phyloP scores from a whole-genome alignment of 805 yeast species.

The Saccharomycopsis olivae region DNA sequence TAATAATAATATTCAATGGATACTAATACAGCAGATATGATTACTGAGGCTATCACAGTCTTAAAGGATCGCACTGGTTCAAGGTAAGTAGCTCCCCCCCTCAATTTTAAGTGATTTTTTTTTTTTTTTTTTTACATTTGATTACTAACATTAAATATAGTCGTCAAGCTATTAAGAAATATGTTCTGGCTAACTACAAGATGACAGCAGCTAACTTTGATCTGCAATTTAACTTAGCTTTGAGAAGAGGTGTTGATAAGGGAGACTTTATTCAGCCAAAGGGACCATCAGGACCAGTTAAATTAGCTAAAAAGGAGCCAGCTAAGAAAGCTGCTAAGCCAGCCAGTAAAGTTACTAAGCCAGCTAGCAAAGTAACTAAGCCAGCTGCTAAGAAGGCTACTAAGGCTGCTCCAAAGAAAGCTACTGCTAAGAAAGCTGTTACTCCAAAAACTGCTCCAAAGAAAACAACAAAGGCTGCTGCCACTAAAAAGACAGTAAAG shows the following conservation, averaged over 20 bases:
- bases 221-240: conserved; percentile 62
- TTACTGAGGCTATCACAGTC: conserved; percentile 49
- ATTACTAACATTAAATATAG: conserved; percentile 22
- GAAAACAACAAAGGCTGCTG: conserved; percentile 16
- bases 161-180: conserved; percentile 84
- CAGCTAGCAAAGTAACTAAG: conserved; percentile 17
- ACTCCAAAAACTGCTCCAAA: conserved; percentile 19
- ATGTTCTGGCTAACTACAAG: conserved; percentile 53
- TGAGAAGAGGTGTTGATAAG: conserved; percentile 70
- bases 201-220: conserved; percentile 59
- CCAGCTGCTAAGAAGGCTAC: conserved; percentile 21
- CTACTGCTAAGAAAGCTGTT: conserved; percentile 10
- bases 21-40: conserved; percentile 20
- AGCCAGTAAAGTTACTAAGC: conserved; percentile 21
- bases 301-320: conserved; percentile 33
- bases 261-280: conserved; percentile 77
- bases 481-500: background rate
- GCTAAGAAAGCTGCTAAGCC: conserved; percentile 27
- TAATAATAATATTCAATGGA: background rate
- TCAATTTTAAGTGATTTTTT: conserved; percentile 23
- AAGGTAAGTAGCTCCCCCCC: conserved; percentile 41
- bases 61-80: conserved; percentile 78
- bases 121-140: background rate
- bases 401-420: conserved; percentile 20
- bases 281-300: conserved; percentile 83